Percentiles rank a stretch among this genome's conserved stretches.
These are phyloP conservation scores for Zasmidium angulare DNA, from an alignment of 2,329 filamentous ascomycete species.

Conservation along the genomic window DNA sequence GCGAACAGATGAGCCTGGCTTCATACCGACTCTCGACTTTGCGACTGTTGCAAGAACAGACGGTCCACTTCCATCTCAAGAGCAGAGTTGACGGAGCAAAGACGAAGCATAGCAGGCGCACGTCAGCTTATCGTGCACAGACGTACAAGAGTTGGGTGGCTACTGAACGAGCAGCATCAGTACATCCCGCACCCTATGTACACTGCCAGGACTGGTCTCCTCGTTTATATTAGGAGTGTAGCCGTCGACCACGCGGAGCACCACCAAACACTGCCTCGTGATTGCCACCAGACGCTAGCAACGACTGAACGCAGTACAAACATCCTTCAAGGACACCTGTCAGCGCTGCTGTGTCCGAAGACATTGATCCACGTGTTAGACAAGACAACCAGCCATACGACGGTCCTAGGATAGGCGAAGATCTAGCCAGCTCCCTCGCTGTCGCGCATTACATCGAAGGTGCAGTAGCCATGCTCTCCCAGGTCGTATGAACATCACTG, in stretches of 20 bases:
- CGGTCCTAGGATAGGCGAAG: neutral
- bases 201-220: neutral
- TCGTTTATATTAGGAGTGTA: neutral
- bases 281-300: no score
- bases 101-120: neutral
- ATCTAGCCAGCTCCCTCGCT: neutral
- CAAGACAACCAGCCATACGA: neutral
- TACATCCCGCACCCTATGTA: neutral
- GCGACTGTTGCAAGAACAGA: neutral
- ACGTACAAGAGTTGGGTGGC: neutral
- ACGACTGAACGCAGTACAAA: neutral
- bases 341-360: neutral
- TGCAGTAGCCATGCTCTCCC: neutral
- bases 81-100: neutral
- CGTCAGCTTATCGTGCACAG: neutral
- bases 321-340: constrained; percentile 3
- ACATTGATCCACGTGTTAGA: neutral
- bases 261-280: no score
- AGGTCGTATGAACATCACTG: no score
- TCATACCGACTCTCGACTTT: constrained; percentile 8
- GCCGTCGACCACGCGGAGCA: no score
- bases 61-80: neutral
- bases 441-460: neutral
- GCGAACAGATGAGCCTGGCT: constrained; percentile 10
- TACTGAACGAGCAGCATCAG: neutral